phyloP scores from a whole-genome alignment of 441 rosid species.

The Corymbia citriodora region DNA sequence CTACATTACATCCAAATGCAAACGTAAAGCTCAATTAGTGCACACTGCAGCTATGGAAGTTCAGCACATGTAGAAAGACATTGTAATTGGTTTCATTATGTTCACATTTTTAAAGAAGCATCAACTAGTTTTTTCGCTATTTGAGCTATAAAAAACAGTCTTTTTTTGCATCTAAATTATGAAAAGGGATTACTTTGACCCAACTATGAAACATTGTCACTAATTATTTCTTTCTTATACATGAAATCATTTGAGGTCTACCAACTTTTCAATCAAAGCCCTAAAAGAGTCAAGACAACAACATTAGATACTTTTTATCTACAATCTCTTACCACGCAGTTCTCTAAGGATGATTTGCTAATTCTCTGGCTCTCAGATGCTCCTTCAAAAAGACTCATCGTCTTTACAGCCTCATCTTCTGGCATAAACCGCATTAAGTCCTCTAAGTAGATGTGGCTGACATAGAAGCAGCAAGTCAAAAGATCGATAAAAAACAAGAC shows the following conservation, averaged over 20 bases:
- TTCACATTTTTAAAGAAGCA: not conserved
- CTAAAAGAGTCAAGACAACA: not conserved
- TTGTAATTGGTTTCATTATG: not conserved
- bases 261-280: not conserved
- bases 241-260: not conserved
- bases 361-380: conserved; percentile 1
- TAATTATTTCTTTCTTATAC: not conserved
- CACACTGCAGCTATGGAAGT: not conserved
- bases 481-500: not conserved
- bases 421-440: conserved; percentile 14
- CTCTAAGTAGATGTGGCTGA: not conserved
- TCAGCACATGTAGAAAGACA: not conserved
- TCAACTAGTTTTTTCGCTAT: not conserved
- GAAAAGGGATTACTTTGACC: not conserved
- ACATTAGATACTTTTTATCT: not conserved
- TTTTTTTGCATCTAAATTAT: not conserved
- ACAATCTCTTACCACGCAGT: conserved; percentile 5
- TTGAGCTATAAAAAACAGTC: not conserved
- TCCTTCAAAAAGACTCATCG: conserved; percentile 9
- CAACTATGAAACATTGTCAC: not conserved
- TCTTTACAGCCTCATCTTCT: conserved; percentile 6
- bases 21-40: not conserved
- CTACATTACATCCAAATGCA: not conserved
- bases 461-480: not conserved
- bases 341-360: conserved; percentile 5